Conservation (phyloP, 495 filamentous ascomycete species). For the Podospora pseudocomata region DNA sequence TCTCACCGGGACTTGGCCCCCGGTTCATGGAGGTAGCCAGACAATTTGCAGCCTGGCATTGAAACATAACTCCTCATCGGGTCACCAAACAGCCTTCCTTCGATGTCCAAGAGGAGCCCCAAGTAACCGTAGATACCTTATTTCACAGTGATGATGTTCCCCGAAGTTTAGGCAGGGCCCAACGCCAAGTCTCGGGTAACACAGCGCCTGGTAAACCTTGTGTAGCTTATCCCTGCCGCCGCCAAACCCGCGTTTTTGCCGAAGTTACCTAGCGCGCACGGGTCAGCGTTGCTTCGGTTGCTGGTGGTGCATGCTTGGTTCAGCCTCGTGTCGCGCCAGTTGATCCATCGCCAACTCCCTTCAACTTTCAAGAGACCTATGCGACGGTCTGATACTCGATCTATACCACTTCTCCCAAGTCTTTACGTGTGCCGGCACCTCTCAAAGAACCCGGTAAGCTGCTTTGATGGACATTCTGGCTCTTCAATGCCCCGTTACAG, state of each 20-base stretch:
- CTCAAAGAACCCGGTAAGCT: background rate
- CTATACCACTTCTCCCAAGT: background rate
- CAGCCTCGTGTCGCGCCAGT: background rate
- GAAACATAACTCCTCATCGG: background rate
- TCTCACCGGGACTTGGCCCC: background rate
- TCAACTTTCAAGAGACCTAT: background rate
- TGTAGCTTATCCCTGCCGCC: background rate
- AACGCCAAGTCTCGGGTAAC: background rate
- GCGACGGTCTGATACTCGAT: background rate
- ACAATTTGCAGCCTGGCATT: background rate
- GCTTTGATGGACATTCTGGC: background rate
- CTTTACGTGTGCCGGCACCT: background rate
- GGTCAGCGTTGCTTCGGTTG: background rate
- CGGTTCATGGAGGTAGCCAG: background rate
- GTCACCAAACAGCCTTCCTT: background rate
- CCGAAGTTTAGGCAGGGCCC: background rate
- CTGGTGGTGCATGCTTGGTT: background rate
- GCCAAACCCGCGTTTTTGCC: background rate
- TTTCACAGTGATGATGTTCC: background rate
- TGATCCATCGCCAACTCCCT: background rate
- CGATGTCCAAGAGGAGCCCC: background rate
- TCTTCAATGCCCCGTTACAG: background rate
- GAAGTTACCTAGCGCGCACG: background rate
- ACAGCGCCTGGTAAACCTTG: background rate
- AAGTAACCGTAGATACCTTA: background rate